phyloP scores from a whole-genome alignment of 2,329 filamentous ascomycete genomes.

The Capronia epimyces region DNA sequence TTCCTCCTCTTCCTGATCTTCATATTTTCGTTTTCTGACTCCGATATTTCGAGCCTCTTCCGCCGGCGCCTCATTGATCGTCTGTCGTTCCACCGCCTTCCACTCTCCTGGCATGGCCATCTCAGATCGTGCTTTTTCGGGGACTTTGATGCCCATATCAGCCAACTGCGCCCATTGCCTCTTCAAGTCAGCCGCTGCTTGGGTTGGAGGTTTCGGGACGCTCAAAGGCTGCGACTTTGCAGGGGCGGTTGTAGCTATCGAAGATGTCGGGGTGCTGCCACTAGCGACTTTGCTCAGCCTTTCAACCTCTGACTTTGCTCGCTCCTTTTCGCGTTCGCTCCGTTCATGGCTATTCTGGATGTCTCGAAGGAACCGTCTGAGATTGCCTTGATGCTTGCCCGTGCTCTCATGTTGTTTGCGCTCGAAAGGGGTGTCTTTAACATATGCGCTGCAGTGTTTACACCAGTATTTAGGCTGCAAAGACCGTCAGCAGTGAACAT shows the following conservation, averaged over 20 bases:
- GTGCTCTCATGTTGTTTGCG: slow-evolving; percentile 84
- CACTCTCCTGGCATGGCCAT: slow-evolving; percentile 88
- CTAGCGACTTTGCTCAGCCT: slow-evolving; percentile 72
- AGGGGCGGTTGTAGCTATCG: slow-evolving; percentile 30
- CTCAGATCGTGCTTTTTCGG: slow-evolving; percentile 68
- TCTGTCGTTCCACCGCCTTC: slow-evolving; percentile 58
- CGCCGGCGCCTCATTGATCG: slow-evolving; percentile 29
- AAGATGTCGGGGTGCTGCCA: slow-evolving; percentile 33
- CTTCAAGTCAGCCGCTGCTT: slow-evolving; percentile 63
- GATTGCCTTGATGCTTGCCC: slow-evolving; percentile 71
- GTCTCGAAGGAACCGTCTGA: slow-evolving; percentile 85
- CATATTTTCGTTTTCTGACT: slow-evolving; percentile 43
- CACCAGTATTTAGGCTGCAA: slow-evolving; percentile 83
- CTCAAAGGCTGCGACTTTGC: slow-evolving; percentile 27
- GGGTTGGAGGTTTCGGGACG: slow-evolving; percentile 32
- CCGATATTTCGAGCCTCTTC: slow-evolving; percentile 42
- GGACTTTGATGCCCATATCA: slow-evolving; percentile 78
- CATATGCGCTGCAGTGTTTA: slow-evolving; percentile 87
- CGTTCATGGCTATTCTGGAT: slow-evolving; percentile 80
- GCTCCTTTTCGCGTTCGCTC: slow-evolving; percentile 73
- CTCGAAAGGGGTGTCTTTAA: slow-evolving; percentile 89
- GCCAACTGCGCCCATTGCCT: slow-evolving; percentile 81
- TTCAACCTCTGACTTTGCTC: slow-evolving; percentile 77
- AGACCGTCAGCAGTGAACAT: slow-evolving; percentile 25
- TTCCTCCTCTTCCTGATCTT: slow-evolving; percentile 39